Base-by-base conservation (phyloP, 2,329 filamentous ascomycete genomes). In the Sporothrix mexicana region DNA sequence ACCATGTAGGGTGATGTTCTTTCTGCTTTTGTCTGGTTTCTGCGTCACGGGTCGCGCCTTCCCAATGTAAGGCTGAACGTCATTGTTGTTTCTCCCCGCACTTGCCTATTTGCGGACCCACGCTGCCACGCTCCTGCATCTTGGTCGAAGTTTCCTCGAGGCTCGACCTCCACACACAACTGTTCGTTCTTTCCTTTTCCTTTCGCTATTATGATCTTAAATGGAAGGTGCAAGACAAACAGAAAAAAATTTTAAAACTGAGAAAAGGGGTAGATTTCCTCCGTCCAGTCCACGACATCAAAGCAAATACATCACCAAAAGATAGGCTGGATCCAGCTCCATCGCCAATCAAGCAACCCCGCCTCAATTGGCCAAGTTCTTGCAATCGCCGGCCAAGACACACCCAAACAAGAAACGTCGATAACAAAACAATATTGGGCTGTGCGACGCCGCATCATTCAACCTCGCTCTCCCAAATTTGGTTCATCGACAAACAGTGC, bases 21-120 rank as follows among this genome's bases (percentile, higher is more conserved):
- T 64, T 23, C 47, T 61, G 57, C 17, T 12, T n/a, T 36, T 59
- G 55, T 64, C 20, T 12, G 23, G 10, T 41, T 66, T 10, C n/a
- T 25, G n/a, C 10, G 41, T 47, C 1, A 41, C 47, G 41, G 49
- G 47, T 17, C 66, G 66, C 49, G 25, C 66, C 47, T 69, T 30
- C 66, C 68, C 47, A 20, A n/a, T 13, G 47, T 55, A 43, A 47
- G 67, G 68, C 68, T 70, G 68, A 49, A 53, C 41, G 51, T 43
- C 30, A 20, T 53, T 13, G 23, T 10, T 12, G n/a, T n/a, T 25
- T 36, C 41, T 55, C 69, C 69, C 69, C 69, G 69, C 69, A 62
- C 69, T 70, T 70, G 43, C 55, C 55, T 41, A 53, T 70, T 62
- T 47, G 23, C n/a, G 55, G 41, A 69, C 30, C 43, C n/a, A 47